Conservation (phyloP, 2,329 filamentous ascomycete genomes). For the Plenodomus tracheiphilus region DNA sequence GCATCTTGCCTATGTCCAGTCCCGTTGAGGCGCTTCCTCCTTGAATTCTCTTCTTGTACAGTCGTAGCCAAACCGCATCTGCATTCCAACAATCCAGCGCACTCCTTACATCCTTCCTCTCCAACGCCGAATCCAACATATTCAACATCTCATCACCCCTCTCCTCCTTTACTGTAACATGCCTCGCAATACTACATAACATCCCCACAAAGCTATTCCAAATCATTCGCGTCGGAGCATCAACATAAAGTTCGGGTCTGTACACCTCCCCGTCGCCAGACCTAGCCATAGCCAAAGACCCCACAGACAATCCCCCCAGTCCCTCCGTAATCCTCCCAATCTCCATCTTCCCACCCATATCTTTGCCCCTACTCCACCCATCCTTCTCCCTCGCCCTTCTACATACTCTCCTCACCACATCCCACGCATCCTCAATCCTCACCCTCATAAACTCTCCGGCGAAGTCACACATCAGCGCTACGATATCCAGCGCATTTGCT, state of each 20-base stretch:
- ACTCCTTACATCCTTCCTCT: constrained; percentile 53
- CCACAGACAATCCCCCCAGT: neutral
- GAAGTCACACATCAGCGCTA: constrained; percentile 68
- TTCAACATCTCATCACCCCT: constrained; percentile 73
- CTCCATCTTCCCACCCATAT: neutral
- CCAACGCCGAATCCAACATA: constrained; percentile 54
- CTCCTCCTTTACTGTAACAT: constrained; percentile 67
- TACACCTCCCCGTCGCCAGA: neutral
- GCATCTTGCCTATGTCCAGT: neutral
- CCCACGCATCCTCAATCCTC: constrained; percentile 76
- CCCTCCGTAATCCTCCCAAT: neutral
- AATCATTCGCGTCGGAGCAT: constrained; percentile 61
- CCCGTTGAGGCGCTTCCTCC: neutral
- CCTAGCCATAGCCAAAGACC: neutral
- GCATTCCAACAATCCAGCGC: constrained; percentile 68
- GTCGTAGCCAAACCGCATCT: constrained; percentile 74
- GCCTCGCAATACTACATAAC: constrained; percentile 62
- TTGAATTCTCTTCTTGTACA: constrained; percentile 14
- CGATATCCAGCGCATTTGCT: constrained; percentile 69
- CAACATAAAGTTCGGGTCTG: constrained; percentile 47
- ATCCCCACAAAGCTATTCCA: constrained; percentile 67
- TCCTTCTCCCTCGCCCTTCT: constrained; percentile 15
- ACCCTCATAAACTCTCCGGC: constrained; percentile 81
- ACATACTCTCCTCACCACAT: constrained; percentile 48
- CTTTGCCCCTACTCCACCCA: neutral